Conservation (phyloP, 352 stramenopile genomes). For the Globisporangium megalacanthum region DNA sequence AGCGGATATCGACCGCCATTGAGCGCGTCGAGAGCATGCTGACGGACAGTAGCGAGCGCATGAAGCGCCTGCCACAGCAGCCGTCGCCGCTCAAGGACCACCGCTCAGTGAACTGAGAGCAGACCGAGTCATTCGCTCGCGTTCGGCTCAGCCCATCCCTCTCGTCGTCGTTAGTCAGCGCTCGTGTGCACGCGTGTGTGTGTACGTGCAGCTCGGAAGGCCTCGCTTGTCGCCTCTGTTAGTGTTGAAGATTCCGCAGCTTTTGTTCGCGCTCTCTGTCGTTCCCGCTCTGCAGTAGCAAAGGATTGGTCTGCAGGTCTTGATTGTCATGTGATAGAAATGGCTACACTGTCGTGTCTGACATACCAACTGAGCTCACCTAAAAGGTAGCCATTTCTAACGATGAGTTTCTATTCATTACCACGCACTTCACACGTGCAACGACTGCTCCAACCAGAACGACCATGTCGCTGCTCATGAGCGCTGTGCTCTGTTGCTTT, state of each 20-base stretch:
- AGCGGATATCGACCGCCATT: constrained; percentile 63
- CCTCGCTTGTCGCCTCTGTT: not conserved
- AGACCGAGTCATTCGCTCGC: not conserved
- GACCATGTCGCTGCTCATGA: too few species aligned
- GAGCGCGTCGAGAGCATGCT: constrained; percentile 64
- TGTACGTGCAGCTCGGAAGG: not conserved
- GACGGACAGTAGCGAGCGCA: constrained; percentile 30
- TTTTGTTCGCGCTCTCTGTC: too few species aligned
- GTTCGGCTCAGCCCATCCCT: not conserved
- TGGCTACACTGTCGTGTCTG: too few species aligned
- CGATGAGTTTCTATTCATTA: too few species aligned
- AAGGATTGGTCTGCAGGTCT: too few species aligned
- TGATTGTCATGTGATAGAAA: too few species aligned
- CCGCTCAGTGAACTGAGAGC: constrained; percentile 11
- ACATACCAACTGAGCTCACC: too few species aligned
- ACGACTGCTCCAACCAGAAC: too few species aligned
- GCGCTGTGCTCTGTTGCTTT: too few species aligned
- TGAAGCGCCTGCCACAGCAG: constrained; percentile 17
- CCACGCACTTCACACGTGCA: too few species aligned
- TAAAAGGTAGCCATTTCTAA: too few species aligned
- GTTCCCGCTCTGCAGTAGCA: too few species aligned
- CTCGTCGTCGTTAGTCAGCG: not conserved
- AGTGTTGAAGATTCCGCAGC: not conserved
- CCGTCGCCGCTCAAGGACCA: not conserved
- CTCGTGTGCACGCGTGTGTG: not conserved